Percentiles rank a stretch among this genome's conserved stretches.
Evolutionary conservation across 1,284 basidiomycete species (phyloP).

Genomic region (Sparassis latifolia): DNA sequence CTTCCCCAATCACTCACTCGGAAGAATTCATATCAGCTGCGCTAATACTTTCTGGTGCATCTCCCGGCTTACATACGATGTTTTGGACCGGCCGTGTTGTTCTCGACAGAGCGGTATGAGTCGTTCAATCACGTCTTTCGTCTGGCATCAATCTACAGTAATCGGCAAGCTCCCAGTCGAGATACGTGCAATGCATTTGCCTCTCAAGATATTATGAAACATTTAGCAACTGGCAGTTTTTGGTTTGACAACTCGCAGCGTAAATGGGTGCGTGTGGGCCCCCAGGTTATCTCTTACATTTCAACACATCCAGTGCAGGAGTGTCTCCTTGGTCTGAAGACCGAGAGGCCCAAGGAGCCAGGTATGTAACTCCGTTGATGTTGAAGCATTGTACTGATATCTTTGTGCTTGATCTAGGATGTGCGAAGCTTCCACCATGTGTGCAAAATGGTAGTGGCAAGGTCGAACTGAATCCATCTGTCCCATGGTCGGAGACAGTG

Average conservation of each 20-base stretch:
- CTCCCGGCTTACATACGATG: conserved; percentile 9
- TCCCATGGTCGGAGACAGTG: not conserved
- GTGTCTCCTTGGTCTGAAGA: not conserved
- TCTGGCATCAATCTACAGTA: conserved; percentile 14
- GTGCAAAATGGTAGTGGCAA: not conserved
- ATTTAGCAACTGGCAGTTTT: conserved; percentile 12
- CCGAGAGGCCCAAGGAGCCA: too few relatives aligned
- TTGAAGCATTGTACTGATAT: not conserved
- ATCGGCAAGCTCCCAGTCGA: conserved; percentile 16
- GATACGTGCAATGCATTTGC: conserved; percentile 12
- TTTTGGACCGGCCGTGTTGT: conserved; percentile 13
- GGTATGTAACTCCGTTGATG: not conserved
- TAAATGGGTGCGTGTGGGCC: conserved; percentile 4
- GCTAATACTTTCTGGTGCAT: conserved; percentile 13
- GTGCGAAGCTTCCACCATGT: not conserved
- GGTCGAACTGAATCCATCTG: not conserved
- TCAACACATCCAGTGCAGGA: not conserved
- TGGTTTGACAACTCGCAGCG: conserved; percentile 4
- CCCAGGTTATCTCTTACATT: not conserved
- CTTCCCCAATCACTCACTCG: too few relatives aligned
- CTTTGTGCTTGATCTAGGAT: not conserved
- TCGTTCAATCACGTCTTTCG: conserved; percentile 17
- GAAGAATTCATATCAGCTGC: too few relatives aligned
- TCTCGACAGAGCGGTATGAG: conserved; percentile 19
- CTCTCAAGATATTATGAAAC: conserved; percentile 6